These are phyloP conservation scores for Termitomyces sp. DNA, from an alignment of 768 basidiomycete species.

Conservation along the genomic window DNA sequence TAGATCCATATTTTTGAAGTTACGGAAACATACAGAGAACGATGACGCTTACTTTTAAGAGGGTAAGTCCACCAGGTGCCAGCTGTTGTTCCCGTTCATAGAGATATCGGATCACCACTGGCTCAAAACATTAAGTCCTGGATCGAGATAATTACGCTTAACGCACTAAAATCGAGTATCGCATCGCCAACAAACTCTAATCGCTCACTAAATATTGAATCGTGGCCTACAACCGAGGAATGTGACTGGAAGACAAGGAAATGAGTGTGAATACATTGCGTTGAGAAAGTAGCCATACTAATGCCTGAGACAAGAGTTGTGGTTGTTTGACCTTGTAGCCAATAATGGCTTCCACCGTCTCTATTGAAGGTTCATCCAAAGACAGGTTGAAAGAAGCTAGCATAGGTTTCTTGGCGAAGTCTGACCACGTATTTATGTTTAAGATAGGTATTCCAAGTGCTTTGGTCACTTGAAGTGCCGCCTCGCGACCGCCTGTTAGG, in stretches of 20 bases:
- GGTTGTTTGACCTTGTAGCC: constrained; percentile 58
- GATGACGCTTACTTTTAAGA: constrained; percentile 55
- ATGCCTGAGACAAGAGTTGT: constrained; percentile 62
- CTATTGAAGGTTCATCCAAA: constrained; percentile 41
- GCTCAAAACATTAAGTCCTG: constrained; percentile 5
- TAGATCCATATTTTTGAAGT: constrained; percentile 18
- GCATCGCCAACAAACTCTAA: constrained; percentile 87
- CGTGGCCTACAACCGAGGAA: constrained; percentile 49
- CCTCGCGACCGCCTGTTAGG: constrained; percentile 63
- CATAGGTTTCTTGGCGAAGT: constrained; percentile 51
- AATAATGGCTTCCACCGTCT: constrained; percentile 57
- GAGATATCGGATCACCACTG: constrained; percentile 73
- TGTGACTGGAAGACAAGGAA: constrained; percentile 48
- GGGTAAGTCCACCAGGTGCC: constrained; percentile 70
- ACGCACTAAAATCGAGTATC: constrained; percentile 75
- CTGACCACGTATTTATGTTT: constrained; percentile 62
- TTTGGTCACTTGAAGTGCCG: constrained; percentile 59
- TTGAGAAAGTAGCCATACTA: constrained; percentile 40
- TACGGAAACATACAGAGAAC: not conserved
- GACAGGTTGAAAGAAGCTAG: constrained; percentile 37
- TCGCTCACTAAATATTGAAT: constrained; percentile 61
- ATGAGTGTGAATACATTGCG: not conserved
- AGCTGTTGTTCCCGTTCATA: constrained; percentile 57
- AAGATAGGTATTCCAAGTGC: constrained; percentile 61
- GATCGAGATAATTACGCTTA: constrained; percentile 1